phyloP scores from a whole-genome alignment of 192 early-diverging fungal species.

The Spinellus fusiger region DNA sequence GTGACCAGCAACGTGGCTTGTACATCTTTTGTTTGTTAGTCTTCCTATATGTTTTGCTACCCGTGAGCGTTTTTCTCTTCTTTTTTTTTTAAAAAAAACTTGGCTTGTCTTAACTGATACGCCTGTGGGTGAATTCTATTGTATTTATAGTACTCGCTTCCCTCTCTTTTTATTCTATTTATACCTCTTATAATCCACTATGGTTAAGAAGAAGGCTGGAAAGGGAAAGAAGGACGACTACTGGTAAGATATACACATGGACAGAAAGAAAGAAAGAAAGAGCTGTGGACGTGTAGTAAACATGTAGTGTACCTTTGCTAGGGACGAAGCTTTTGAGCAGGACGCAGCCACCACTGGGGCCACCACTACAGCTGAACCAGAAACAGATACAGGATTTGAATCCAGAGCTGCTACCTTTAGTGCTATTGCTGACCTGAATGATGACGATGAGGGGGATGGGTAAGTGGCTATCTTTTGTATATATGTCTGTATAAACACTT shows the following conservation, averaged over 20 bases:
- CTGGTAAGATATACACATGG: constrained; percentile 31
- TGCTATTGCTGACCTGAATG: constrained; percentile 21
- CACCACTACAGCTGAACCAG: constrained; percentile 11
- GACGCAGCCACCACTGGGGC: constrained; percentile 37
- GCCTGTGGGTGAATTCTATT: too few relatives aligned
- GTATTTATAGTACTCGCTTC: too few relatives aligned
- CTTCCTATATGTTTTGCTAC: neutral
- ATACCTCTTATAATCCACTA: too few relatives aligned
- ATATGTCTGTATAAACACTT: neutral
- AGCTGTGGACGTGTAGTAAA: neutral
- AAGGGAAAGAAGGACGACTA: constrained; percentile 54
- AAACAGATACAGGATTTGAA: constrained; percentile 20
- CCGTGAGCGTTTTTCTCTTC: neutral
- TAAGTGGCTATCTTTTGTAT: constrained; percentile 12
- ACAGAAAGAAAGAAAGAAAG: neutral
- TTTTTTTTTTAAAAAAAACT: neutral
- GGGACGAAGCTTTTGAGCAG: constrained; percentile 51
- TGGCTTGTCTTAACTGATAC: too few relatives aligned
- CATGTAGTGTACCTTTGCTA: constrained; percentile 6
- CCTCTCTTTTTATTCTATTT: too few relatives aligned
- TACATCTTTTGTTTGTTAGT: too few relatives aligned
- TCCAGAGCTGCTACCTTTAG: constrained; percentile 9
- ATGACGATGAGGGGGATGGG: constrained; percentile 42
- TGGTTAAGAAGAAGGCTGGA: constrained; percentile 53
- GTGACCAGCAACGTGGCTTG: too few relatives aligned